Percentiles rank a stretch among this genome's conserved stretches.
phyloP scores from a whole-genome alignment of 108 stramenopile species.

The Nitzschia putrida region DNA sequence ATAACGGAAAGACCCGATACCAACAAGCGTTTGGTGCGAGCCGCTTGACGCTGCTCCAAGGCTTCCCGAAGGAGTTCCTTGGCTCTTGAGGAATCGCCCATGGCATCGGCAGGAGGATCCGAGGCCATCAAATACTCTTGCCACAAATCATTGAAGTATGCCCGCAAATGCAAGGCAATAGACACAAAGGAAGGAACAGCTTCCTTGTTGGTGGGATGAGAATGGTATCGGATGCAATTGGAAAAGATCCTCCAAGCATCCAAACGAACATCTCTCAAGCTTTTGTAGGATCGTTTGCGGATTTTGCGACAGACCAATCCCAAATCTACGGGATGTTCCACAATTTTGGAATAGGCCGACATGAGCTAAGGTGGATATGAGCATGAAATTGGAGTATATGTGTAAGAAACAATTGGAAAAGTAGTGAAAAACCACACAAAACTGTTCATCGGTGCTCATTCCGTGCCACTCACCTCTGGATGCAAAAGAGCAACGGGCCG shows the following conservation, averaged over 20 bases:
- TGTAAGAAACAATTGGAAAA: background rate
- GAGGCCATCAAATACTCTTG: constrained; percentile 83
- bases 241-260: constrained; percentile 90
- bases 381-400: background rate
- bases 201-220: constrained; percentile 75
- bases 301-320: constrained; percentile 79
- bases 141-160: constrained; percentile 87
- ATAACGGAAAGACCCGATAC: constrained; percentile 68
- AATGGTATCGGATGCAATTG: constrained; percentile 86
- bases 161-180: constrained; percentile 78
- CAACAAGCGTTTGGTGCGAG: constrained; percentile 57
- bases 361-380: constrained; percentile 50
- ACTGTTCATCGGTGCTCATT: background rate
- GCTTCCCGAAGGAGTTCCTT: constrained; percentile 36
- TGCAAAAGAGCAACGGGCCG: constrained; percentile 82
- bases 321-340: constrained; percentile 82
- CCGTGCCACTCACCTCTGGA: constrained; percentile 67
- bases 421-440: background rate
- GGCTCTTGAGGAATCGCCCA: constrained; percentile 8
- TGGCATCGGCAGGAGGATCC: constrained; percentile 49
- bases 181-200: constrained; percentile 83
- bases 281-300: constrained; percentile 69
- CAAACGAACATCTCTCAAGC: constrained; percentile 68
- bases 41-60: constrained; percentile 54
- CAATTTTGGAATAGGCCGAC: constrained; percentile 73